Evolutionary conservation across 768 basidiomycete species (phyloP), one percentile per base, ranked within the genome.

Genomic region (Hericium alpestre): DNA sequence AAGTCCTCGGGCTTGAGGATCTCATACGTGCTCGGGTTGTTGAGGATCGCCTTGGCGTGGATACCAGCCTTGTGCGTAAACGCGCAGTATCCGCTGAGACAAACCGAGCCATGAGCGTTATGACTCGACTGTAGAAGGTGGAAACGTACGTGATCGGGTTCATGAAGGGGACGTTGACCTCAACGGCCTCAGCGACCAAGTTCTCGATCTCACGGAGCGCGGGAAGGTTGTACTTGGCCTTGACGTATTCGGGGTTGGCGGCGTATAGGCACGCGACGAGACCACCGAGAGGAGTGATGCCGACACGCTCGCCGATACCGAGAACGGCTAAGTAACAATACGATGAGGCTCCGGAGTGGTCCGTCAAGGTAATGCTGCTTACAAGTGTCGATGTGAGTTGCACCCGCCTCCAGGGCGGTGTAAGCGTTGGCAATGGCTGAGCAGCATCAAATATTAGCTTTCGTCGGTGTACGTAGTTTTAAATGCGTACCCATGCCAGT

Each of bases 21-120:
- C 74, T 99, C 95, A 73, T 98, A 99, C 10, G 96, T 99, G 66
- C 89, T 91, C 1, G 96, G 96, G 79, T 99, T 99, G 77, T 97
- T 96, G 61, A 94, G 83, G 72, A 99, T 99, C 40, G 96, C 96
- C 80, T 99, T 99, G 75, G 96, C 96, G 73, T 99, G 96, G 62
- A 99, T 99, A 69, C 96, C 96, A 20, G 96, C 96, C 86, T 99
- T 98, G 85, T 98, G 96, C 25, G 96, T 99, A 78, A 99, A 99
- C 3, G 96, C 96, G 69, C 96, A 98, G 74, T 97, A 99, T 15
- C 96, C 96, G 56, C 94, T 97, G 43, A 46, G 10, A 11, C 16
- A 53, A 52, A 13, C 40, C 20, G 16, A 51, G 38, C 22, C 56
- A 15, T 18, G 23, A 43, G 53, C 16, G 49, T 23, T 18, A 43